These are phyloP conservation scores for Lachnellula willkommii DNA, from an alignment of 2,329 filamentous ascomycete genomes.

Conservation along the genomic window DNA sequence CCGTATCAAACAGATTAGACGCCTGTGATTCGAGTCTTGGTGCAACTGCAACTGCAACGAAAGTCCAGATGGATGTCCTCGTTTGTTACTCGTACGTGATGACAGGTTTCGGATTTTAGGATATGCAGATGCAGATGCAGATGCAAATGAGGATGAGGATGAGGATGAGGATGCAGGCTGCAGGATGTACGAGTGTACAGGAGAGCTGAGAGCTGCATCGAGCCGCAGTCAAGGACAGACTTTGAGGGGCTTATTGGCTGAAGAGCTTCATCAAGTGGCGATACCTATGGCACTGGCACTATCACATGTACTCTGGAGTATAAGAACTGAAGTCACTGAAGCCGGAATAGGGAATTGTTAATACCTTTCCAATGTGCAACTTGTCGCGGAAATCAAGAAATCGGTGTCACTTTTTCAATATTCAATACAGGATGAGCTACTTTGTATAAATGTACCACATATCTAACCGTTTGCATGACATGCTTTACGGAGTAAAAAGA, in stretches of 20 bases:
- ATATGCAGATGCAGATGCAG: not conserved
- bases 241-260: not conserved
- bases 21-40: not conserved
- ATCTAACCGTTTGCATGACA: not conserved
- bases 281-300: not conserved
- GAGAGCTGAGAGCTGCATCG: not conserved
- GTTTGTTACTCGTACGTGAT: not conserved
- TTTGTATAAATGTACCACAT: not conserved
- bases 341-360: not conserved
- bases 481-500: not conserved
- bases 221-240: constrained; percentile 2
- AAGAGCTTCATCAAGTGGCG: not conserved
- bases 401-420: not conserved
- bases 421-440: not conserved
- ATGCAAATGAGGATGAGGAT: too few relatives aligned
- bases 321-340: not conserved
- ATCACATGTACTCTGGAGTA: not conserved
- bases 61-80: not conserved
- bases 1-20: not conserved
- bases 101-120: not conserved
- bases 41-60: not conserved
- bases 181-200: not conserved
- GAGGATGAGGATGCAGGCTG: not conserved
- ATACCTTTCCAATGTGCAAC: too few relatives aligned
- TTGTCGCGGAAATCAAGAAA: too few relatives aligned